Percentiles rank a stretch among this genome's conserved stretches.
These are phyloP conservation scores for Xanthoconium stramineum DNA, from an alignment of 768 basidiomycete species.

Conservation along the genomic window DNA sequence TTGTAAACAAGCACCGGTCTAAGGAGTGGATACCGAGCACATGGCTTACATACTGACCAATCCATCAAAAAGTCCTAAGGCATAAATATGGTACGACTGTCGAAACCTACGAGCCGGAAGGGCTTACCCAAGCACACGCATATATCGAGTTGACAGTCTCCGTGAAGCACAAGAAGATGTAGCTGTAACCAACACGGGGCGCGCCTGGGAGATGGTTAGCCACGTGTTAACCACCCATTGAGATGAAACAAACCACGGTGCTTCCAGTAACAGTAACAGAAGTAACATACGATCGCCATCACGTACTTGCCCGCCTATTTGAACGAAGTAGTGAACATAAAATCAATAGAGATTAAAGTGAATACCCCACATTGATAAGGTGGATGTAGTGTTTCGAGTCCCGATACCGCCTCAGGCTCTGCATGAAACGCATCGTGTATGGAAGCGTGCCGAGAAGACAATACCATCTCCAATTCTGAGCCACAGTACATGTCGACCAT, in stretches of 20 bases:
- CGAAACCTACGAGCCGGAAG: not conserved
- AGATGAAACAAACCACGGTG: slow-evolving; percentile 43
- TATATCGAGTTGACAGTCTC: slow-evolving; percentile 67
- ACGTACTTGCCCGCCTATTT: slow-evolving; percentile 81
- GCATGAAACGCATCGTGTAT: slow-evolving; percentile 71
- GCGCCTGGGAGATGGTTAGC: slow-evolving; percentile 26
- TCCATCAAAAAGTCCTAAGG: slow-evolving; percentile 83
- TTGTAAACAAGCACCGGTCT: slow-evolving; percentile 77
- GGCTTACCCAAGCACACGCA: slow-evolving; percentile 72
- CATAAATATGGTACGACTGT: not conserved
- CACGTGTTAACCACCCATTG: not conserved
- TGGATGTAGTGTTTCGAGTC: slow-evolving; percentile 76
- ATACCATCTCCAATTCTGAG: slow-evolving; percentile 57
- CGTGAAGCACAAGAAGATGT: slow-evolving; percentile 68
- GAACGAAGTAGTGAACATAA: not conserved
- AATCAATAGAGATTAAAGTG: not conserved
- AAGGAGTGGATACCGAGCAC: slow-evolving; percentile 54
- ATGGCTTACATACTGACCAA: slow-evolving; percentile 77
- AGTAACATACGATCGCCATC: slow-evolving; percentile 57
- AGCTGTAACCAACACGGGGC: slow-evolving; percentile 42
- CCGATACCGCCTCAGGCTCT: slow-evolving; percentile 81
- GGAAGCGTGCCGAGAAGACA: slow-evolving; percentile 65
- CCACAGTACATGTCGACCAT: slow-evolving; percentile 41
- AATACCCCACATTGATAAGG: slow-evolving; percentile 72
- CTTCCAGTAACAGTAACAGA: slow-evolving; percentile 79